A percentile compares a stretch with the other conserved stretches of the same genome.
Evolutionary conservation across 306 rosid species (phyloP).

Genomic region (Castanea mollissima): DNA sequence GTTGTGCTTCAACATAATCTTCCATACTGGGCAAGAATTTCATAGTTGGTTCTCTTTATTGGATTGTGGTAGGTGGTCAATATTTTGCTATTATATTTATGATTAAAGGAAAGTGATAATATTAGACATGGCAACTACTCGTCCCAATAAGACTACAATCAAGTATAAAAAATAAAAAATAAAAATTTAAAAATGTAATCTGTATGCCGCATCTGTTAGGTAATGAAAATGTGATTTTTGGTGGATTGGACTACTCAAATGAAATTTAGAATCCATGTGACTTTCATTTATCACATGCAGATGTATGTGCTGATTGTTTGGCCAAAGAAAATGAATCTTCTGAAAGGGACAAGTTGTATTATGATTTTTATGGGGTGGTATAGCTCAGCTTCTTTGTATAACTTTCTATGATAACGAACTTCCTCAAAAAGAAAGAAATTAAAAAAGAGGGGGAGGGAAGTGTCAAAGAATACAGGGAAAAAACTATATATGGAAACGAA

Average conservation of each 20-base stretch:
- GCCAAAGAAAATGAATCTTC: neutral
- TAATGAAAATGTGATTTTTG: neutral
- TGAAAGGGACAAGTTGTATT: neutral
- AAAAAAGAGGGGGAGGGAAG: too few species aligned
- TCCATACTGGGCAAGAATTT: neutral
- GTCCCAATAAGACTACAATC: neutral
- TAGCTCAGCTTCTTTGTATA: neutral
- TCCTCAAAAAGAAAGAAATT: too few species aligned
- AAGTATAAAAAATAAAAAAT: neutral
- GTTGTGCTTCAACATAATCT: neutral
- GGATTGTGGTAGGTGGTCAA: neutral
- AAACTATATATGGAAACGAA: neutral
- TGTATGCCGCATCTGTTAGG: neutral
- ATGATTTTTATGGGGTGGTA: neutral
- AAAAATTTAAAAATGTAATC: neutral
- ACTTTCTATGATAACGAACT: neutral
- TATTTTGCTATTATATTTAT: neutral
- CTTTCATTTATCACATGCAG: neutral
- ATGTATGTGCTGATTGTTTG: neutral
- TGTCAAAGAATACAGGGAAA: neutral
- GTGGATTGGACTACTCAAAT: neutral
- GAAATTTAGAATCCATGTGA: too few species aligned
- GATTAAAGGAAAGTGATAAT: neutral
- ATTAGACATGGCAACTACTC: neutral
- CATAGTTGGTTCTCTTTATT: neutral